phyloP scores from a whole-genome alignment of 2,329 filamentous ascomycete genomes.

The Phaeosphaeriaceae sp. region DNA sequence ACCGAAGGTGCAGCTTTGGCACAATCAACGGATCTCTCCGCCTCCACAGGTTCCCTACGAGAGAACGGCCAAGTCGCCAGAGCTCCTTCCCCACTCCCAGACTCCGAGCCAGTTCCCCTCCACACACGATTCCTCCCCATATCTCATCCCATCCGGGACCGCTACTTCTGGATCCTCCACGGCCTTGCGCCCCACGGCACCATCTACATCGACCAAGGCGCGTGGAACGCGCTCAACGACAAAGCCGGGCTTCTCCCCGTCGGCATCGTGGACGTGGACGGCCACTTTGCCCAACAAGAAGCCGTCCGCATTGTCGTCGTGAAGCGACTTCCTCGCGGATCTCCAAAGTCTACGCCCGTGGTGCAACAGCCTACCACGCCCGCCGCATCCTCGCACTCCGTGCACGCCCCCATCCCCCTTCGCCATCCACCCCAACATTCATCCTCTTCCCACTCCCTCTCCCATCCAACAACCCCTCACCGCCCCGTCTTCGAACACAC shows the following conservation, averaged over 20 bases:
- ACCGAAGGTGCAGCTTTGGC: conserved; percentile 31
- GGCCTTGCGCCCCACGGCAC: conserved; percentile 89
- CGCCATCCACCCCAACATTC: conserved; percentile 23
- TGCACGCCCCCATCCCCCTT: conserved; percentile 26
- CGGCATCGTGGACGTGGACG: conserved; percentile 89
- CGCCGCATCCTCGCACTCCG: conserved; percentile 21
- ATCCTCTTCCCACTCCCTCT: neutral
- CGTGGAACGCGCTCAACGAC: conserved; percentile 77
- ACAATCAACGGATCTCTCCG: conserved; percentile 31
- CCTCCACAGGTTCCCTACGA: conserved; percentile 30
- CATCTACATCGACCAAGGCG: conserved; percentile 91
- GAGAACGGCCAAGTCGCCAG: conserved; percentile 38
- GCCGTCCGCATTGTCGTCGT: conserved; percentile 87
- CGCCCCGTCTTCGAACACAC: conserved; percentile 9
- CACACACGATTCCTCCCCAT: conserved; percentile 95
- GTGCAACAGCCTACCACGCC: conserved; percentile 15
- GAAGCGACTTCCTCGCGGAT: conserved; percentile 55
- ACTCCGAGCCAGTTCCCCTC: conserved; percentile 59
- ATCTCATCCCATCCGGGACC: conserved; percentile 82
- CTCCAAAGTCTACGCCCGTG: conserved; percentile 6
- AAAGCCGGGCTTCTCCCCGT: conserved; percentile 90
- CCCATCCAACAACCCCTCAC: neutral
- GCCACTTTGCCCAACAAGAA: conserved; percentile 89
- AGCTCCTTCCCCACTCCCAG: conserved; percentile 25
- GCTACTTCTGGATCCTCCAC: conserved; percentile 96